Evolutionary conservation across 345 rosid genomes (phyloP).

Genomic region (Syzygium oleosum): DNA sequence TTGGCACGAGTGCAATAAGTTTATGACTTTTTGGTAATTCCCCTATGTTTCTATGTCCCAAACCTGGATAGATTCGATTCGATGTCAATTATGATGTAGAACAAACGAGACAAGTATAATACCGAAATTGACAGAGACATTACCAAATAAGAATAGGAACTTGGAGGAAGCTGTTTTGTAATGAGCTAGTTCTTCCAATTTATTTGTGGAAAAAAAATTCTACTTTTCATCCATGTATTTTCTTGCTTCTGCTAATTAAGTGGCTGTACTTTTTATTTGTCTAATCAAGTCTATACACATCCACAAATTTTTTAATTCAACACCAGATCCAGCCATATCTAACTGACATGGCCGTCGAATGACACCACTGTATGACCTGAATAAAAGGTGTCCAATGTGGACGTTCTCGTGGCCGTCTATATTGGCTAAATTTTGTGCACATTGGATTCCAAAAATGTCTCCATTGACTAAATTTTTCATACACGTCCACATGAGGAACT

Average conservation of each 20-base stretch:
- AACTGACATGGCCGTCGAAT: background rate
- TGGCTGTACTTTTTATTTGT: too few relatives aligned
- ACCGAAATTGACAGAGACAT: background rate
- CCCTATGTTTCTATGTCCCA: background rate
- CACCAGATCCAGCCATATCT: background rate
- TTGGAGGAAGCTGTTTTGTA: background rate
- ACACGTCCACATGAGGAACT: background rate
- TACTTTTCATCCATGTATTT: too few relatives aligned
- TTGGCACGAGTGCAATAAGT: too few relatives aligned
- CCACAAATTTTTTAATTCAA: too few relatives aligned
- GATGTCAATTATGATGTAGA: background rate
- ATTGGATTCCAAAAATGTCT: background rate
- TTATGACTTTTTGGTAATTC: too few relatives aligned
- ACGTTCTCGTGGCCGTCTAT: background rate
- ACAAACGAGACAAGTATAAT: background rate
- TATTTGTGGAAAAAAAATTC: too few relatives aligned
- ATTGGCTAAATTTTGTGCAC: background rate
- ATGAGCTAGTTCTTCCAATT: background rate
- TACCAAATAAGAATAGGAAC: background rate
- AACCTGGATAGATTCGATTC: background rate
- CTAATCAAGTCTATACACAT: too few relatives aligned
- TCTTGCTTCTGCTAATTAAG: too few relatives aligned
- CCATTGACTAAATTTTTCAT: background rate
- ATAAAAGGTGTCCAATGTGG: background rate
- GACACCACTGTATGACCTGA: background rate